These are phyloP conservation scores for Saccharomycopsis microspora DNA, from an alignment of 805 yeast genomes.

Conservation along the genomic window DNA sequence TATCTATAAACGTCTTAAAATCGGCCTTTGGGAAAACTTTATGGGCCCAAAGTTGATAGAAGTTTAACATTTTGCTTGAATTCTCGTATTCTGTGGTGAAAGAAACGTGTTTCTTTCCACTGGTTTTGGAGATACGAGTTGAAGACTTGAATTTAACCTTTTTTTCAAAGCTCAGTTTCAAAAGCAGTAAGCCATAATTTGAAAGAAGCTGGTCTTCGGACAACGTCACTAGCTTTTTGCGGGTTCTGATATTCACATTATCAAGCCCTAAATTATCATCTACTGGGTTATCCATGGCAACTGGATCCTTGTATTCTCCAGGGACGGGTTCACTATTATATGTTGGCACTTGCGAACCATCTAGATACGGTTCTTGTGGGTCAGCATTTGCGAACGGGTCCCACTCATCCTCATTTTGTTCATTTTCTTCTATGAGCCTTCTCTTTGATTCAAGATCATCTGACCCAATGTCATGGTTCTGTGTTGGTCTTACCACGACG, in stretches of 20 bases:
- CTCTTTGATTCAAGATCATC: background rate
- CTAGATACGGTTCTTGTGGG: background rate
- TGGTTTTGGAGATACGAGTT: background rate
- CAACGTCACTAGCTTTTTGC: conserved; percentile 29
- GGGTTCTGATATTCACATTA: conserved; percentile 5
- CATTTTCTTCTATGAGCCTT: background rate
- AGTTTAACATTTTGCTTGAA: conserved; percentile 35
- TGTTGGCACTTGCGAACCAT: too few species aligned
- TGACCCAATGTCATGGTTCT: too few species aligned
- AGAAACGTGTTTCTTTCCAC: conserved; percentile 12
- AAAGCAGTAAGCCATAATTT: conserved; percentile 43
- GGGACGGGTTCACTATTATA: too few species aligned
- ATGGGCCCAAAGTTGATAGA: conserved; percentile 71
- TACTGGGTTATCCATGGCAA: background rate
- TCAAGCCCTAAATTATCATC: conserved; percentile 13
- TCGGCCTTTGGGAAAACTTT: conserved; percentile 68
- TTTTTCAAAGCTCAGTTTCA: conserved; percentile 26
- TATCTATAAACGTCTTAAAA: conserved; percentile 54
- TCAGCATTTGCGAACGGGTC: background rate
- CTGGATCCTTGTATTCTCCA: background rate
- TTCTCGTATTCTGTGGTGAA: conserved; percentile 38
- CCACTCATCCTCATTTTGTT: background rate
- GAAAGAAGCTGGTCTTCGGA: conserved; percentile 41
- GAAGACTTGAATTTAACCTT: conserved; percentile 16
- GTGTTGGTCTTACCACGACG: too few species aligned